A percentile compares a stretch with the other conserved stretches of the same genome.
These are phyloP conservation scores for Penicillium hesseltinei DNA, from an alignment of 2,329 filamentous ascomycete species.

Conservation along the genomic window DNA sequence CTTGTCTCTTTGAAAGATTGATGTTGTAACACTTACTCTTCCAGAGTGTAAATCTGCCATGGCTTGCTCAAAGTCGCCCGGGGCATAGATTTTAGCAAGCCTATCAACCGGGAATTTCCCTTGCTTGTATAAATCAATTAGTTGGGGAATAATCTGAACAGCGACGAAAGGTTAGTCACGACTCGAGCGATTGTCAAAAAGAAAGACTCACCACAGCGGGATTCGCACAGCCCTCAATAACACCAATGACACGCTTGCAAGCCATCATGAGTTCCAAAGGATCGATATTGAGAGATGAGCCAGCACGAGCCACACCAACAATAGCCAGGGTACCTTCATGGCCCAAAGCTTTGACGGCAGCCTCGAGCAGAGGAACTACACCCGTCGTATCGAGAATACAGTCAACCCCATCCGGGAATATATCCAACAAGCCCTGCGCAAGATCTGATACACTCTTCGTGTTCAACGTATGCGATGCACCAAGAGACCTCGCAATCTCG, in stretches of 20 bases:
- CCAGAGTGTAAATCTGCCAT: slow-evolving; percentile 18
- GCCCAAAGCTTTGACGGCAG: slow-evolving; percentile 30
- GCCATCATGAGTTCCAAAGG: slow-evolving; percentile 24
- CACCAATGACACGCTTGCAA: slow-evolving; percentile 33
- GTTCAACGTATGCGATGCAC: slow-evolving; percentile 46
- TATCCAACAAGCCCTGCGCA: slow-evolving; percentile 27
- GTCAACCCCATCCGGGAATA: slow-evolving; percentile 28
- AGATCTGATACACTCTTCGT: slow-evolving; percentile 30
- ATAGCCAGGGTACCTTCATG: slow-evolving; percentile 33
- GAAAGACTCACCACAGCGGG: slow-evolving; percentile 21
- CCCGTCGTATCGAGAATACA: slow-evolving; percentile 37
- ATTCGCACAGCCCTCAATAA: slow-evolving; percentile 34
- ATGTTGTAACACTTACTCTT: not conserved
- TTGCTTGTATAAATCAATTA: slow-evolving; percentile 32
- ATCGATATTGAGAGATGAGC: slow-evolving; percentile 27
- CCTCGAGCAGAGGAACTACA: slow-evolving; percentile 27
- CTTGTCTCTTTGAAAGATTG: not conserved
- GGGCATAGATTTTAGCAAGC: slow-evolving; percentile 30
- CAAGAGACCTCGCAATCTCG: slow-evolving; percentile 44
- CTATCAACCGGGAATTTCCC: slow-evolving; percentile 38
- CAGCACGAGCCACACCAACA: slow-evolving; percentile 34
- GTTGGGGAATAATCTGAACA: slow-evolving; percentile 32
- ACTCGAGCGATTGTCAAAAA: not conserved
- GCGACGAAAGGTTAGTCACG: not conserved
- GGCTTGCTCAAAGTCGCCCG: slow-evolving; percentile 11